These are phyloP conservation scores for Paecilomyces sp. DNA, from an alignment of 2,329 filamentous ascomycete genomes.

Conservation along the genomic window DNA sequence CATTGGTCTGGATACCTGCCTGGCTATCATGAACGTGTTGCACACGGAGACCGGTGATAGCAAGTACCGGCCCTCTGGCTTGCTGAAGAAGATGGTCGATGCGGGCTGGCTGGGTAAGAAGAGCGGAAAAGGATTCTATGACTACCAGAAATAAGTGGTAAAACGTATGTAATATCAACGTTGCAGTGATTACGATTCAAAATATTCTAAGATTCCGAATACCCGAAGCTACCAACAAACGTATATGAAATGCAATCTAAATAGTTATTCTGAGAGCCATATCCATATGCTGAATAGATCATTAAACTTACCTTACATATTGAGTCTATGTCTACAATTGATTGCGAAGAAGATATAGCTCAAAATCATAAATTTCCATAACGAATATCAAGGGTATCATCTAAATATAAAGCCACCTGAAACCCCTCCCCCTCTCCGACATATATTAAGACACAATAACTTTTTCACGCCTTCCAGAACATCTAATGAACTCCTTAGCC, in stretches of 20 bases:
- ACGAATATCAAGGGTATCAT: neutral
- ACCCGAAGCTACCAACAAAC: neutral
- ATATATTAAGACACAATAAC: neutral
- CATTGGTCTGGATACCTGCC: conserved; percentile 91
- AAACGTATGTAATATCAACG: neutral
- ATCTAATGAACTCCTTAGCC: neutral
- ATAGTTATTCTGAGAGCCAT: neutral
- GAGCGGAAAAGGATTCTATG: conserved; percentile 91
- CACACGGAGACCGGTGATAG: conserved; percentile 87
- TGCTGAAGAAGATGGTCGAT: conserved; percentile 92
- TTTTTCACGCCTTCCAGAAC: neutral
- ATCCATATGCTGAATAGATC: neutral
- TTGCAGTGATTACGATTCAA: neutral
- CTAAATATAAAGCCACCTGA: conserved; percentile 1
- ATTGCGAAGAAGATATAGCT: neutral
- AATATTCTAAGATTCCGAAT: neutral
- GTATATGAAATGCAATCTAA: neutral
- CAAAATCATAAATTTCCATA: neutral
- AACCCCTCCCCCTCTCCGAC: neutral
- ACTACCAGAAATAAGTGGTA: conserved; percentile 49
- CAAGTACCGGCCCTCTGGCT: conserved; percentile 85
- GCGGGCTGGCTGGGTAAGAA: conserved; percentile 98
- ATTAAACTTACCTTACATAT: too few relatives aligned
- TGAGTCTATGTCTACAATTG: neutral
- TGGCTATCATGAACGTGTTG: conserved; percentile 95